These are phyloP conservation scores for Collybiopsis confluens DNA, from an alignment of 768 basidiomycete genomes.

Conservation along the genomic window DNA sequence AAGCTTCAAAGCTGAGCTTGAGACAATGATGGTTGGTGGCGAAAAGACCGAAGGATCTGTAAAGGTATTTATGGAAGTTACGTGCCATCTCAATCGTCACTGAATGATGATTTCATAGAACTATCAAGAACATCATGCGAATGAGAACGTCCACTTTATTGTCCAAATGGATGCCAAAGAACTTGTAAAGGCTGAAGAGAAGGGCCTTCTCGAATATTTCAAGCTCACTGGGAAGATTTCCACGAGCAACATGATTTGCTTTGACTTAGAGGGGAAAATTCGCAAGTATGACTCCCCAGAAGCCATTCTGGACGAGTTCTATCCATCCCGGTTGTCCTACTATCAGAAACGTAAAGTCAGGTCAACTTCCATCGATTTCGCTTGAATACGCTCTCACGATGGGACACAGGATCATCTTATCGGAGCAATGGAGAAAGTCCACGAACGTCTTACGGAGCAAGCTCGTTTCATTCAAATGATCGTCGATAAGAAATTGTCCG, in stretches of 20 bases:
- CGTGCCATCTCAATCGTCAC: background rate
- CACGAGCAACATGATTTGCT: conserved; percentile 98
- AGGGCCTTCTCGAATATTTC: conserved; percentile 90
- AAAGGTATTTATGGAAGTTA: conserved; percentile 51
- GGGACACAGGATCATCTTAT: conserved; percentile 89
- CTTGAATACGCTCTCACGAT: background rate
- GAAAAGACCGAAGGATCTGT: conserved; percentile 79
- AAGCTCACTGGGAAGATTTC: conserved; percentile 80
- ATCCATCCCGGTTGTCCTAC: conserved; percentile 78
- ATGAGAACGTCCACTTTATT: conserved; percentile 84
- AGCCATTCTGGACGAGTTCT: conserved; percentile 91
- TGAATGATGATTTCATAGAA: conserved; percentile 50
- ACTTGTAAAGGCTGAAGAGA: conserved; percentile 82
- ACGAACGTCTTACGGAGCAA: conserved; percentile 89
- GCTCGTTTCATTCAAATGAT: conserved; percentile 98
- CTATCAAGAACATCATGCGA: conserved; percentile 96
- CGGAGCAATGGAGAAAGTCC: conserved; percentile 71
- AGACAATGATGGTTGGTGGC: conserved; percentile 66
- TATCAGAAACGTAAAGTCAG: conserved; percentile 95
- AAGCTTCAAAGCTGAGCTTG: conserved; percentile 87
- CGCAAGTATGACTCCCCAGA: conserved; percentile 88
- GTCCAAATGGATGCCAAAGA: conserved; percentile 77
- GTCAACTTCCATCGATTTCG: background rate
- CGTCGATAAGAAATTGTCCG: conserved; percentile 72
- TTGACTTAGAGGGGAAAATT: conserved; percentile 94